Percentiles rank a stretch among this genome's conserved stretches.
These are phyloP conservation scores for Stachybotrys chartarum DNA, from an alignment of 2,329 filamentous ascomycete species.

Conservation along the genomic window DNA sequence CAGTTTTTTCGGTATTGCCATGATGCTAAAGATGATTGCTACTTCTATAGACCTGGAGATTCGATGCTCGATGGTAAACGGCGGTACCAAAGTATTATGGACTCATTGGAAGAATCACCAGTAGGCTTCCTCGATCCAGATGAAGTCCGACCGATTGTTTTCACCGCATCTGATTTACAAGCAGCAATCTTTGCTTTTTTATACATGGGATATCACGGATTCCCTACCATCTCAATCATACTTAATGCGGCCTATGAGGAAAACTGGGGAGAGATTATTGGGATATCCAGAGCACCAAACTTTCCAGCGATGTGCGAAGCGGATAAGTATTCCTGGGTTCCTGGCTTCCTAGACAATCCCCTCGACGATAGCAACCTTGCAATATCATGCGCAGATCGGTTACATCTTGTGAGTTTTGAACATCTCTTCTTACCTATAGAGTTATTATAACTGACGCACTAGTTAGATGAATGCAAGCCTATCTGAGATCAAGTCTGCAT, in stretches of 20 bases:
- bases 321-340: no score
- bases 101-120: neutral
- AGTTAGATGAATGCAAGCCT: neutral
- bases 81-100: neutral
- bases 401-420: neutral
- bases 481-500: neutral
- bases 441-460: neutral
- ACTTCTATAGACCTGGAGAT: neutral
- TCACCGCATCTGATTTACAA: no score
- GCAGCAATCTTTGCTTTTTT: neutral
- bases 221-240: no score
- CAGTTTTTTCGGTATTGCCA: slow-evolving; percentile 29
- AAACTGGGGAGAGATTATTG: no score
- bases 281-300: no score
- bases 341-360: no score
- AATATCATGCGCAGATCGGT: neutral
- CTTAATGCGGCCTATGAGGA: no score
- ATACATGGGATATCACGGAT: neutral
- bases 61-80: neutral
- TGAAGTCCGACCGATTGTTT: no score
- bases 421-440: neutral
- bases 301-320: no score
- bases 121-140: no score
- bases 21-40: slow-evolving; percentile 3
- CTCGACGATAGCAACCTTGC: no score